Evolutionary conservation across 2,329 filamentous ascomycete species (phyloP).

Genomic region (Penicillium crustosum): DNA sequence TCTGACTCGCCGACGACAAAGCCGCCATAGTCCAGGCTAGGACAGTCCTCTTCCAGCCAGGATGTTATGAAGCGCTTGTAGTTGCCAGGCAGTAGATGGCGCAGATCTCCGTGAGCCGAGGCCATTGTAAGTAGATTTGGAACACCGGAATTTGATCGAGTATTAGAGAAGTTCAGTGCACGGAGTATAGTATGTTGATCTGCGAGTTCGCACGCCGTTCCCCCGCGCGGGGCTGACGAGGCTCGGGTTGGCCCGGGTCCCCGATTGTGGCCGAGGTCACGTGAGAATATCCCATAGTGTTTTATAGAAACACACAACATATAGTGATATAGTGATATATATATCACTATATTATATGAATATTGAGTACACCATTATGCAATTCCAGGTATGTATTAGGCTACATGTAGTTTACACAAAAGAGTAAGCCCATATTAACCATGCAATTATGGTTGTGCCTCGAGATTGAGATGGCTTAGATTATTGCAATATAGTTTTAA

Average conservation of each 20-base stretch:
- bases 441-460: neutral
- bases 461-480: neutral
- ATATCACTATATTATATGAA: too few species aligned
- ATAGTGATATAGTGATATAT: too few species aligned
- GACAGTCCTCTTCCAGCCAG: slow-evolving; percentile 96
- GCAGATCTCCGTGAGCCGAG: slow-evolving; percentile 57
- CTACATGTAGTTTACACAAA: too few species aligned
- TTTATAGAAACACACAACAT: too few species aligned
- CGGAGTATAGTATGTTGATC: neutral
- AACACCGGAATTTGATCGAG: neutral
- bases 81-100: slow-evolving; percentile 76
- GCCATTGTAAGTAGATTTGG: slow-evolving; percentile 48
- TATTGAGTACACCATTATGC: too few species aligned
- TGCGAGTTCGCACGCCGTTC: neutral
- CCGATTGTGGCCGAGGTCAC: slow-evolving; percentile 5
- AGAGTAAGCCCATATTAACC: too few species aligned
- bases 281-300: neutral
- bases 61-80: slow-evolving; percentile 77
- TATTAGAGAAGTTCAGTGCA: neutral
- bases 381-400: too few species aligned
- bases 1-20: slow-evolving; percentile 77
- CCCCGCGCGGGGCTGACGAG: slow-evolving; percentile 10
- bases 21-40: slow-evolving; percentile 93
- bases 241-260: slow-evolving; percentile 3
- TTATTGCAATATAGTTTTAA: too few species aligned